phyloP scores from a whole-genome alignment of 768 basidiomycete species.

The Leccinellum rugosiceps region DNA sequence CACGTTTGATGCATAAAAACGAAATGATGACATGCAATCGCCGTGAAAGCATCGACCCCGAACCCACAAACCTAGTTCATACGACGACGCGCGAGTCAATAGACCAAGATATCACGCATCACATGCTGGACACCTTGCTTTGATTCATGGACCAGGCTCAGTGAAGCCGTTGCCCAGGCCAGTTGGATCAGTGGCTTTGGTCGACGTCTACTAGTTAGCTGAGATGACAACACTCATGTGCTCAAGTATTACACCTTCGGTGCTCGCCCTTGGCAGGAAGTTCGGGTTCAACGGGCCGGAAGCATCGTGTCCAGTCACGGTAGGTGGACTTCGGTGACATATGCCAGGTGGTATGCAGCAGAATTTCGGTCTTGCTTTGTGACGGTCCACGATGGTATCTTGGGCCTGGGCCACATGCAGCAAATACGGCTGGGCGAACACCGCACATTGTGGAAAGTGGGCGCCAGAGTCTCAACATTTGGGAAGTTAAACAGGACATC shows the following conservation, averaged over 20 bases:
- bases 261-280: not conserved
- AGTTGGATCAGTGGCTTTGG: not conserved
- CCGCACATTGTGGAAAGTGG: too few relatives aligned
- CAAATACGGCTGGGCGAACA: too few relatives aligned
- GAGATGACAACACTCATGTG: not conserved
- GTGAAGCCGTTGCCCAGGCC: not conserved
- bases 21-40: not conserved
- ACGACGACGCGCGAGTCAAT: not conserved
- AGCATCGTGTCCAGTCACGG: not conserved
- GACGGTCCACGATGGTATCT: too few relatives aligned
- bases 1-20: not conserved
- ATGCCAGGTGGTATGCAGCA: not conserved
- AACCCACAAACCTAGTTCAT: not conserved
- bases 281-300: not conserved
- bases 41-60: not conserved
- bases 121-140: not conserved
- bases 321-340: not conserved
- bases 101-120: not conserved
- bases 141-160: not conserved
- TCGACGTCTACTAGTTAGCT: too few relatives aligned
- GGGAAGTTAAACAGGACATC: too few relatives aligned
- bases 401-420: too few relatives aligned
- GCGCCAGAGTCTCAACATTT: too few relatives aligned
- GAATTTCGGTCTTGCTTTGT: too few relatives aligned
- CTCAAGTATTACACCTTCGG: not conserved